These are phyloP conservation scores for Grigorovia humatica DNA, from an alignment of 805 yeast species.

Conservation along the genomic window DNA sequence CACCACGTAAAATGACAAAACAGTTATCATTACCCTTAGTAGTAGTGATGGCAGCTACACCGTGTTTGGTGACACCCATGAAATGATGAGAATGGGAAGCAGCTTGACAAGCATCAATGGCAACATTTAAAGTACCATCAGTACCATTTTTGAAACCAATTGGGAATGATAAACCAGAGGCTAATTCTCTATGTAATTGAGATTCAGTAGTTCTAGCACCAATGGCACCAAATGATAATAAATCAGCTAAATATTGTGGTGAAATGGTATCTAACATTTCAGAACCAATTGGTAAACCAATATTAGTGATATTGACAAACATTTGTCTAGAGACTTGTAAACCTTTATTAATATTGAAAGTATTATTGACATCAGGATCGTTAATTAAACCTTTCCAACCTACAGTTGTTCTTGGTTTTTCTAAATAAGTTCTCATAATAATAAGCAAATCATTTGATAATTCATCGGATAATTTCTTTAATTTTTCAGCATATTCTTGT, in stretches of 20 bases:
- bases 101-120: constrained; percentile 88
- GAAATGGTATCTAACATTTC: constrained; percentile 98
- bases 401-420: constrained; percentile 97
- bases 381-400: constrained; percentile 98
- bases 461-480: constrained; percentile 59
- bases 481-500: constrained; percentile 68
- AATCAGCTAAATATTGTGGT: constrained; percentile 88
- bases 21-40: constrained; percentile 93
- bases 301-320: constrained; percentile 69
- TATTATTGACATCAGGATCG: constrained; percentile 88
- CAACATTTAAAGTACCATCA: constrained; percentile 87
- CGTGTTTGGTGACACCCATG: constrained; percentile 95
- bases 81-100: constrained; percentile 90
- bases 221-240: constrained; percentile 90
- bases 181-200: constrained; percentile 93
- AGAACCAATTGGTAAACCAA: constrained; percentile 81
- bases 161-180: constrained; percentile 98
- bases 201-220: constrained; percentile 99
- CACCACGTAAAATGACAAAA: constrained; percentile 92
- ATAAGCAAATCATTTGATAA: constrained; percentile 67
- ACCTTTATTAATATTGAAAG: constrained; percentile 94
- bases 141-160: constrained; percentile 98
- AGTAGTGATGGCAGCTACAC: constrained; percentile 91
- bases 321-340: constrained; percentile 76
- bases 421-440: constrained; percentile 95